Percentiles rank a stretch among this genome's conserved stretches.
Conservation (phyloP, 2,329 filamentous ascomycete genomes). For the Nigrospora osmanthi region DNA sequence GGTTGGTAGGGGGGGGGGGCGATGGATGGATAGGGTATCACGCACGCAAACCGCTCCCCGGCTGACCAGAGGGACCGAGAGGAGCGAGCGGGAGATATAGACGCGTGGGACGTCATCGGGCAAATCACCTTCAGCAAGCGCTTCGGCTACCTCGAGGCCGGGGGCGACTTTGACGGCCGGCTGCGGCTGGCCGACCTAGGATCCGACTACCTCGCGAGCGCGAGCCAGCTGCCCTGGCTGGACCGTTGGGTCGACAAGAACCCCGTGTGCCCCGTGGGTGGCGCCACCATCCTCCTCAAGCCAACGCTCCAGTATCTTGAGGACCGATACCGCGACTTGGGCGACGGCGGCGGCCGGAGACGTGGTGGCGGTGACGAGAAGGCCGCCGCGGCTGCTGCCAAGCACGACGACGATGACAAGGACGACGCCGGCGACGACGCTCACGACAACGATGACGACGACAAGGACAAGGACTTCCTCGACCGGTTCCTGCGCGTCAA, state of each 20-base stretch:
- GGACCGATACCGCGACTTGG: constrained; percentile 8
- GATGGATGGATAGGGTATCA: no score
- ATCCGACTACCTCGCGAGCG: constrained; percentile 23
- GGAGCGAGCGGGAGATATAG: constrained; percentile 4
- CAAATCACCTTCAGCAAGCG: constrained; percentile 28
- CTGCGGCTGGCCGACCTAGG: constrained; percentile 18
- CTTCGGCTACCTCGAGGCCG: constrained; percentile 31
- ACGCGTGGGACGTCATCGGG: constrained; percentile 32
- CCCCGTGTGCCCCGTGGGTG: constrained; percentile 14
- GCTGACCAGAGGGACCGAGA: no score
- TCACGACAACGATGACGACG: constrained; percentile 2
- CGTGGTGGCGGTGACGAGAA: no score
- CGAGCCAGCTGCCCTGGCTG: constrained; percentile 17
- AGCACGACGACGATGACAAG: no score
- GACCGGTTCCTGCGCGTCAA: constrained; percentile 26
- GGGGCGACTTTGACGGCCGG: constrained; percentile 27
- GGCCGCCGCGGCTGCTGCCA: no score
- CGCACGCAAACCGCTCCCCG: no score
- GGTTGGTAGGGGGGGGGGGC: no score
- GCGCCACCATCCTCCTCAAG: constrained; percentile 6
- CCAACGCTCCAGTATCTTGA: no score
- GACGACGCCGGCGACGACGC: constrained; percentile 8
- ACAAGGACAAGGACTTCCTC: constrained; percentile 17
- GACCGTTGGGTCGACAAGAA: constrained; percentile 21
- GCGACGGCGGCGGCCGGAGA: constrained; percentile 10